Conservation (phyloP, 345 rosid genomes). For the Cardiospermum halicacabum region DNA sequence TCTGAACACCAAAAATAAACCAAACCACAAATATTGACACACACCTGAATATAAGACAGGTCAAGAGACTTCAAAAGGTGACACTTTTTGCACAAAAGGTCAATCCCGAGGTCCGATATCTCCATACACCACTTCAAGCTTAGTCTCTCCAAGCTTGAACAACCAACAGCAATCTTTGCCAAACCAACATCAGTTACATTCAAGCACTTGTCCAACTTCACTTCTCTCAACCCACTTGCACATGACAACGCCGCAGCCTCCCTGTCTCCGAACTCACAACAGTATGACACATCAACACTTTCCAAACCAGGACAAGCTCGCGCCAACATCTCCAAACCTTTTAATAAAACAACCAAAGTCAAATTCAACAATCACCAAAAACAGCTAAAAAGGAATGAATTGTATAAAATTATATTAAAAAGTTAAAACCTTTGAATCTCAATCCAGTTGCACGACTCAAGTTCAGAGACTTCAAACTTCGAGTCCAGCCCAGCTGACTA, state of each 20-base stretch:
- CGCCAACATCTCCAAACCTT: slow-evolving; percentile 56
- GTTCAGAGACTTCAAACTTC: slow-evolving; percentile 39
- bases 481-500: slow-evolving; percentile 28
- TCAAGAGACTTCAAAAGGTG: slow-evolving; percentile 56
- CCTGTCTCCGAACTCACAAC: slow-evolving; percentile 63
- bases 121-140: slow-evolving; percentile 98
- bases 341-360: not conserved
- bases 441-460: slow-evolving; percentile 66
- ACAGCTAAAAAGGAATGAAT: not conserved
- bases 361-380: not conserved
- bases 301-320: slow-evolving; percentile 53
- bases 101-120: slow-evolving; percentile 74
- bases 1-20: not conserved
- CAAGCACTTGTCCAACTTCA: slow-evolving; percentile 83
- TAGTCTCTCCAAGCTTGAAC: slow-evolving; percentile 54
- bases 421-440: slow-evolving; percentile 43
- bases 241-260: slow-evolving; percentile 85
- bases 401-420: not conserved
- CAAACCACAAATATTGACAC: not conserved
- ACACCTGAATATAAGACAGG: slow-evolving; percentile 83
- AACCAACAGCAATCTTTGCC: slow-evolving; percentile 71
- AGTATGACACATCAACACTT: slow-evolving; percentile 71
- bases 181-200: slow-evolving; percentile 78
- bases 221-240: slow-evolving; percentile 52
- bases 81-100: slow-evolving; percentile 83